Evolutionary conservation across 1,139 yeast species (phyloP).

Genomic region (Protomyces inouyei): DNA sequence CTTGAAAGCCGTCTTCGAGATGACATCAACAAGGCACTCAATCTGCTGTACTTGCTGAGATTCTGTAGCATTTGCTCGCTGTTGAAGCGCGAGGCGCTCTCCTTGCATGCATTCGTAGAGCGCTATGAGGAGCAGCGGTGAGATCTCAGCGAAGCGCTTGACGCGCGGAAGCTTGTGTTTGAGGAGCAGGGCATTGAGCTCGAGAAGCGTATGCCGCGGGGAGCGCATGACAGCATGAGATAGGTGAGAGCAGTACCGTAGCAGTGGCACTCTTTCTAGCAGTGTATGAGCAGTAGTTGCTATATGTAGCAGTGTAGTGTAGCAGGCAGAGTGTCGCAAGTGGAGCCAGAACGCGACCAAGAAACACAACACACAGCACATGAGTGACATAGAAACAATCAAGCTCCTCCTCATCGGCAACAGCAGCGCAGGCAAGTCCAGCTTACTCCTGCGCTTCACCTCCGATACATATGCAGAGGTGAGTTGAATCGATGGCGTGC

Average conservation of each 20-base stretch:
- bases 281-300: too few relatives aligned
- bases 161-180: conserved; percentile 3
- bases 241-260: neutral
- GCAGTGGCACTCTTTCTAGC: too few relatives aligned
- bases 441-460: conserved; percentile 22
- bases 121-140: conserved; percentile 12
- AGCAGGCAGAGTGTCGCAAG: too few relatives aligned
- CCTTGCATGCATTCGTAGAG: conserved; percentile 12
- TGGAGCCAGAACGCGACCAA: too few relatives aligned
- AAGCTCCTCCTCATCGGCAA: conserved; percentile 23
- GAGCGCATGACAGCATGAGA: neutral
- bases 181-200: neutral
- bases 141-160: neutral
- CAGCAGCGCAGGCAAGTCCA: conserved; percentile 19
- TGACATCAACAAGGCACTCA: neutral
- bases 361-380: neutral
- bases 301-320: too few relatives aligned
- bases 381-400: conserved; percentile 22
- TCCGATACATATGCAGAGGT: neutral
- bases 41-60: neutral
- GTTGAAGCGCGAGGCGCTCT: neutral
- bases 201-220: neutral
- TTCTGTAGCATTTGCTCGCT: neutral
- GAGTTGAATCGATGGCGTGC: neutral
- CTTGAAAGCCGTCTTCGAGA: neutral